Percentiles rank a stretch among this genome's conserved stretches.
Conservation (phyloP, 2,329 filamentous ascomycete species). For the Pestalotiopsis sp. region DNA sequence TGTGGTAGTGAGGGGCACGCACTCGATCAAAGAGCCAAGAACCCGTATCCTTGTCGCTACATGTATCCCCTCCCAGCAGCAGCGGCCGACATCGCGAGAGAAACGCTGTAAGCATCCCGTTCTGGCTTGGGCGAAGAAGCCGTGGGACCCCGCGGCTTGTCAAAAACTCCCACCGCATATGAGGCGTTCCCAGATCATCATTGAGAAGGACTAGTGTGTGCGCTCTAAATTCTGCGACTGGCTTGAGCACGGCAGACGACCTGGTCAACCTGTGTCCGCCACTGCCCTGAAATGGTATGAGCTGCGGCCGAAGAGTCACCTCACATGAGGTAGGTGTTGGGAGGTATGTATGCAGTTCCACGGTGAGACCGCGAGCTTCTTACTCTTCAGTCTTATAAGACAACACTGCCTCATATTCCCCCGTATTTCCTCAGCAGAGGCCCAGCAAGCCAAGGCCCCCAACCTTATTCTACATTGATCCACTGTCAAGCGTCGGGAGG, state of each 20-base stretch:
- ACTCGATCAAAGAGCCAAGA: not conserved
- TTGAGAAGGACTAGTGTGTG: not conserved
- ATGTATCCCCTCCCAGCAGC: not conserved
- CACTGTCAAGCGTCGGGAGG: not conserved
- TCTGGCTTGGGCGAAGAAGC: not conserved
- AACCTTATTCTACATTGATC: not conserved
- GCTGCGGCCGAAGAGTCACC: not conserved
- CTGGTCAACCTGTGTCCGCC: not conserved
- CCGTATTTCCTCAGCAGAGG: not conserved
- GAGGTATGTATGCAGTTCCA: not conserved
- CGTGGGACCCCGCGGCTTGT: not conserved
- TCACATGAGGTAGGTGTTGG: not conserved
- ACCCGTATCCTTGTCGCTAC: not conserved
- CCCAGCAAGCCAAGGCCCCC: not conserved
- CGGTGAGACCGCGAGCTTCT: not conserved
- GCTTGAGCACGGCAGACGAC: not conserved
- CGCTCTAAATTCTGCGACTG: not conserved
- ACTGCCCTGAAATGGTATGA: not conserved
- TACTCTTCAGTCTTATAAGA: not conserved
- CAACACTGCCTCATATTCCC: constrained; percentile 1
- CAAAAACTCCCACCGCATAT: not conserved
- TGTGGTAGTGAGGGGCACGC: not conserved
- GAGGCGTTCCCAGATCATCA: not conserved
- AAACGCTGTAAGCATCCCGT: not conserved
- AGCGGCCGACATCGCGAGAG: not conserved